Evolutionary conservation across 1,284 basidiomycete species (phyloP).

Genomic region (Sparassis latifolia): DNA sequence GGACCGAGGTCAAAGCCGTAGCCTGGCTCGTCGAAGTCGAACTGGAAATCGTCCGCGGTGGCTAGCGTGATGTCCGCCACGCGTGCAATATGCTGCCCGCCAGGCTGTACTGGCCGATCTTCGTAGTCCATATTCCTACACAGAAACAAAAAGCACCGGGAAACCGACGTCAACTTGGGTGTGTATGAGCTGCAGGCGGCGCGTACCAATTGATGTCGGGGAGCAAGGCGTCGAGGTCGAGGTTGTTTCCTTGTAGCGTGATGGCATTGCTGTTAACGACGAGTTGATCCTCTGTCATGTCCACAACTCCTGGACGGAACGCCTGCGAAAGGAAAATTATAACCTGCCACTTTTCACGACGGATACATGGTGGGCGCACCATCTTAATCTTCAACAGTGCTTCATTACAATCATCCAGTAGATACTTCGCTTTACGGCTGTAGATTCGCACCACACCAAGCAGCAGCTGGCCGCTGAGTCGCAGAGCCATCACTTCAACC

Average conservation of each 20-base stretch:
- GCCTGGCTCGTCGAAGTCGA: constrained; percentile 51
- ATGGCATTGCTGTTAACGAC: constrained; percentile 83
- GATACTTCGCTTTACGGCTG: constrained; percentile 94
- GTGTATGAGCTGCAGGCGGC: background rate
- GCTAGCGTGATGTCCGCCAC: constrained; percentile 81
- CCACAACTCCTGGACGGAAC: constrained; percentile 88
- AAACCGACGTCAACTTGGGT: background rate
- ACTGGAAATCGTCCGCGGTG: constrained; percentile 56
- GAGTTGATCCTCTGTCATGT: constrained; percentile 92
- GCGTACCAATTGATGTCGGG: constrained; percentile 76
- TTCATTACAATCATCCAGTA: constrained; percentile 97
- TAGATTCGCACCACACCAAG: constrained; percentile 97
- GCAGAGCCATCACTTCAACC: constrained; percentile 85
- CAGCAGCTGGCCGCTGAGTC: constrained; percentile 90
- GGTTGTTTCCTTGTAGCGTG: constrained; percentile 68
- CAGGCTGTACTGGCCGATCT: constrained; percentile 55
- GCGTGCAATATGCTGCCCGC: constrained; percentile 75
- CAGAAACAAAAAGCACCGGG: background rate
- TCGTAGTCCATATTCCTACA: constrained; percentile 72
- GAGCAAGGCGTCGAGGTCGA: constrained; percentile 75
- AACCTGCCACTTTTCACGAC: background rate
- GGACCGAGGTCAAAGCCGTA: constrained; percentile 68
- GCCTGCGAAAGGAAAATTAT: constrained; percentile 43
- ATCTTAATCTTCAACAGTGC: constrained; percentile 93
- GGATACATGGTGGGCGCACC: constrained; percentile 37